Evolutionary conservation across 768 basidiomycete species (phyloP), one percentile per base, ranked within the genome.

Genomic region (Mycena leptocephala): DNA sequence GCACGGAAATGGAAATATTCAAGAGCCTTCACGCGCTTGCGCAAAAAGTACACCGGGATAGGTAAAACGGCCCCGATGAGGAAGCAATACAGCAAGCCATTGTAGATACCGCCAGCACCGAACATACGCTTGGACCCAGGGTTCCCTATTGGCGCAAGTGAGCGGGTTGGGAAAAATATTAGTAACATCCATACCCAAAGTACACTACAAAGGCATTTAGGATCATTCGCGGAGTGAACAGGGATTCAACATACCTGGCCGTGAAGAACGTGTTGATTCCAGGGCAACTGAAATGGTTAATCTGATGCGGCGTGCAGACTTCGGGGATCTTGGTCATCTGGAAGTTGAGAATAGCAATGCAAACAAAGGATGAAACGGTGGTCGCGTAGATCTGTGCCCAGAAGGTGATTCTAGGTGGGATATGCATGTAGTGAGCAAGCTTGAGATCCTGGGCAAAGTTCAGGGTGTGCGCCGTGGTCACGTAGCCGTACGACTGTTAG

Each of bases 231-330:
- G 20, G 35, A 46, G 16, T 22, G 2, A n/a, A n/a, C 8, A 20
- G 32, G 41, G 0, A 26, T n/a, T n/a, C n/a, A n/a, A n/a, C n/a
- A n/a, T n/a, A 64, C 69, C 70, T 78, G 0, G 84, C 84, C 2
- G 87, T 87, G 82, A 86, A 86, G 81, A 87, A 88, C 14, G 84
- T 86, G 70, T 83, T 82, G 70, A 82, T 80, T 28, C 82, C 83
- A 3, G 86, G 84, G 79, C 86, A 87, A 6, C 80, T 83, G 77
- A 87, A 86, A 11, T 80, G 78, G 56, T 85, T 80, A 5, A 78
- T 74, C 46, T 86, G 85, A 5, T 81, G 71, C 2, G 81, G 73
- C 3, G 80, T 80, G 75, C 87, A 88, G n/a, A 88, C 82, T 41
- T 82, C 80, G 11, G 75, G 22, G 72, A 86, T 83, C 39, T 79